phyloP scores from a whole-genome alignment of 2,329 filamentous ascomycete species.

The Gyromitra esculenta region DNA sequence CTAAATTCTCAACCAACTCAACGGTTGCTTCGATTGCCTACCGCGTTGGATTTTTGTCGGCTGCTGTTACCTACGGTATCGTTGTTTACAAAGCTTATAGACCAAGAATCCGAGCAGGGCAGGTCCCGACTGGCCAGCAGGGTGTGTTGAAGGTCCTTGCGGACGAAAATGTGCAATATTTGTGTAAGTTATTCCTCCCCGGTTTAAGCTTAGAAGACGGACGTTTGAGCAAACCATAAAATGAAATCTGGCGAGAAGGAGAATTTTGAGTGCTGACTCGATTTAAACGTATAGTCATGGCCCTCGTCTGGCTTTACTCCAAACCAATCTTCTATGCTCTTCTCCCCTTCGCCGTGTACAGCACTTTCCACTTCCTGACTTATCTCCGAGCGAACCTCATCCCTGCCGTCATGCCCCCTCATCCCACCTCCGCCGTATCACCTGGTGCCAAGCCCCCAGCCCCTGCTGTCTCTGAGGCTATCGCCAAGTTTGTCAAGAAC shows the following conservation, averaged over 20 bases:
- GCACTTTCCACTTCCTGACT: constrained; percentile 96
- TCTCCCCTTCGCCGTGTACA: constrained; percentile 95
- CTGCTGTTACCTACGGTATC: constrained; percentile 93
- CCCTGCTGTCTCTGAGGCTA: constrained; percentile 73
- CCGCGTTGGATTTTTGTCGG: constrained; percentile 87
- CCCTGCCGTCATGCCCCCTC: constrained; percentile 78
- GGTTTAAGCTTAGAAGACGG: not conserved
- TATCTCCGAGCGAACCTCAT: constrained; percentile 95
- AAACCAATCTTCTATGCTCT: constrained; percentile 90
- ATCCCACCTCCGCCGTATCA: constrained; percentile 67
- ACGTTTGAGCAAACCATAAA: constrained; percentile 19
- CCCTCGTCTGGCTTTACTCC: constrained; percentile 91
- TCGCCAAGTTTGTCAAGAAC: constrained; percentile 93
- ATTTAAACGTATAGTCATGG: constrained; percentile 74
- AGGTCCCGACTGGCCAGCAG: constrained; percentile 62
- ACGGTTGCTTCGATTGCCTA: constrained; percentile 83
- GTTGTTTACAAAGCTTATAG: constrained; percentile 98
- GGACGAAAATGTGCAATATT: constrained; percentile 98
- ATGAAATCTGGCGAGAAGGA: not conserved
- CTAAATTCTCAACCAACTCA: constrained; percentile 87
- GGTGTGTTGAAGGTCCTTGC: constrained; percentile 73
- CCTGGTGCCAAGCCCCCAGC: constrained; percentile 64
- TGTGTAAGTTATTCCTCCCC: constrained; percentile 71
- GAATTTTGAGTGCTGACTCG: constrained; percentile 53
- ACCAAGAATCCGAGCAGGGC: constrained; percentile 71